These are phyloP conservation scores for Coffea canephora DNA, from an alignment of 257 asterid species.

Conservation along the genomic window DNA sequence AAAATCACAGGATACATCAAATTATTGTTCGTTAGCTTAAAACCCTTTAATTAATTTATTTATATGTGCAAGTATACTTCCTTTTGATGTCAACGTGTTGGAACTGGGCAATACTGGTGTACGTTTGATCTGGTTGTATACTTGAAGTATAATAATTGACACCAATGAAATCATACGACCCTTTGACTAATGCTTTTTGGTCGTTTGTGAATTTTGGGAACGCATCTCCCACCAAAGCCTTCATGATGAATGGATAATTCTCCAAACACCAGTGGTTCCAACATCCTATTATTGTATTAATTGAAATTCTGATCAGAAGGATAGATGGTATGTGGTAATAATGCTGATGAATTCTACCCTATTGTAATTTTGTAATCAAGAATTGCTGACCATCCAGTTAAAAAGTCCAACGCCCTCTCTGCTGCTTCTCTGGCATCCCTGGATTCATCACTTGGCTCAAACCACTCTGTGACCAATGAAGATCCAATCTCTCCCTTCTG, in stretches of 20 bases:
- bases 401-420: not conserved
- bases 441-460: not conserved
- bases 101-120: not conserved
- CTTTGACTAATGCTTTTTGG: not conserved
- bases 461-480: not conserved
- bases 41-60: no score
- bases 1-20: no score
- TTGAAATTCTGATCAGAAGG: no score
- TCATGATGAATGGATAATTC: conserved; percentile 2
- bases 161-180: not conserved
- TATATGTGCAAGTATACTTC: not conserved
- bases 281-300: not conserved
- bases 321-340: no score
- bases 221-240: not conserved
- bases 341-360: not conserved
- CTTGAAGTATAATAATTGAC: not conserved
- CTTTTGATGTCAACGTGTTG: not conserved
- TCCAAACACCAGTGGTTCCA: not conserved
- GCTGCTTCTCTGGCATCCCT: not conserved
- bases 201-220: not conserved
- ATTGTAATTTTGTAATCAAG: no score
- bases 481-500: not conserved
- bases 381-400: not conserved
- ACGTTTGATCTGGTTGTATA: not conserved
- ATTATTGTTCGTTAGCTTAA: no score